Percentiles rank a stretch among this genome's conserved stretches.
phyloP scores from a whole-genome alignment of 1,284 basidiomycete species.

The Porphyrellus sp. region DNA sequence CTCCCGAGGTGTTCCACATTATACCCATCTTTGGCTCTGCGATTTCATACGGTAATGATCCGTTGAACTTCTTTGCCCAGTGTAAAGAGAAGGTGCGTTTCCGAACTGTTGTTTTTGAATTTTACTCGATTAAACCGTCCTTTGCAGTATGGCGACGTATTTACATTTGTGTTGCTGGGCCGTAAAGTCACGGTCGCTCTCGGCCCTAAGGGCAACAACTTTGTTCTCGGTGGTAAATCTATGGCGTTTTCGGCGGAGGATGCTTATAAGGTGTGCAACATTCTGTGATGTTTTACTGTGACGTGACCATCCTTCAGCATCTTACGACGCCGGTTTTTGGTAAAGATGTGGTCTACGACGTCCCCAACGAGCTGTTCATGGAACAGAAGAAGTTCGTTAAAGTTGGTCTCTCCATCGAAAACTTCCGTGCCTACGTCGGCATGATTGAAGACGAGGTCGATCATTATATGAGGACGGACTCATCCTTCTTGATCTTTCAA shows the following conservation, averaged over 20 bases:
- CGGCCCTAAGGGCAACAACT: slow-evolving; percentile 91
- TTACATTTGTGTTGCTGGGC: slow-evolving; percentile 91
- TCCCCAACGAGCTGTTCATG: slow-evolving; percentile 96
- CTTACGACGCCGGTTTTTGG: slow-evolving; percentile 93
- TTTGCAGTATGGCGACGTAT: slow-evolving; percentile 70
- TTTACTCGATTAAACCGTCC: slow-evolving; percentile 1
- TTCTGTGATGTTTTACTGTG: neutral
- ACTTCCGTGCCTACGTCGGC: slow-evolving; percentile 86
- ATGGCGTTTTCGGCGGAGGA: slow-evolving; percentile 94
- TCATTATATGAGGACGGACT: slow-evolving; percentile 64
- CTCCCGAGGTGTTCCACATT: slow-evolving; percentile 78
- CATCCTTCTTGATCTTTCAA: slow-evolving; percentile 60
- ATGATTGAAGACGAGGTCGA: slow-evolving; percentile 88
- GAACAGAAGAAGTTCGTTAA: slow-evolving; percentile 99
- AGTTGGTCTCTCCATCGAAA: slow-evolving; percentile 89
- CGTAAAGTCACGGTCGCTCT: slow-evolving; percentile 90
- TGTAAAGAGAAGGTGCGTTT: slow-evolving; percentile 80
- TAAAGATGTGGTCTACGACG: slow-evolving; percentile 96
- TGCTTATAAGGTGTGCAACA: slow-evolving; percentile 77
- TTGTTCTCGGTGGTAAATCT: slow-evolving; percentile 92
- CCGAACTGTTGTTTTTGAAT: slow-evolving; percentile 11
- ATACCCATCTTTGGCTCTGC: slow-evolving; percentile 78
- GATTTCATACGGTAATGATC: slow-evolving; percentile 76
- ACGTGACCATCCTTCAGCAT: slow-evolving; percentile 48
- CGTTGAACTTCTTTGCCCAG: slow-evolving; percentile 71